Conservation (phyloP, 305 asterid genomes). For the Fraxinus floribunda region DNA sequence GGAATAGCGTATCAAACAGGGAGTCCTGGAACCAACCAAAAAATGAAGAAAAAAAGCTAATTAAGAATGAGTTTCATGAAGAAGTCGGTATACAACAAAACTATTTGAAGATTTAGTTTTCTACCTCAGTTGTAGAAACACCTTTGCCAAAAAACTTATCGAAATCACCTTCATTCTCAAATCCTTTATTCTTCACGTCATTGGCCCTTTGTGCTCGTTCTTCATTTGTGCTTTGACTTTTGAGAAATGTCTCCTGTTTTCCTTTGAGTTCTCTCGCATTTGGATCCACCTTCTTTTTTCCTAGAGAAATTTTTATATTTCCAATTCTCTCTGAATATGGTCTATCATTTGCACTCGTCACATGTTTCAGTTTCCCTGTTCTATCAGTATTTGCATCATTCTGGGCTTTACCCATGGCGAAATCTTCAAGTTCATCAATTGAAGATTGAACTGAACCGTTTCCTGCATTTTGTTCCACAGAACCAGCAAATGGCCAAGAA, state of each 20-base stretch:
- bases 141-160: conserved; percentile 48
- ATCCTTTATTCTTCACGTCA: conserved; percentile 16
- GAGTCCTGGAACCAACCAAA: conserved; percentile 47
- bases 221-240: conserved; percentile 27
- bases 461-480: conserved; percentile 32
- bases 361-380: conserved; percentile 11
- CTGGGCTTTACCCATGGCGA: conserved; percentile 41
- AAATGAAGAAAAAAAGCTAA: conserved; percentile 19
- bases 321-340: background rate
- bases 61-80: conserved; percentile 8
- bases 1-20: conserved; percentile 47
- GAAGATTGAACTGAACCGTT: conserved; percentile 42
- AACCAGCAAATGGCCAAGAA: conserved; percentile 52
- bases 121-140: conserved; percentile 56
- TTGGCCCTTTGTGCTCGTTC: conserved; percentile 25
- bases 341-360: conserved; percentile 4
- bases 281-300: conserved; percentile 12
- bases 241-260: background rate
- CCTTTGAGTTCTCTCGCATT: background rate
- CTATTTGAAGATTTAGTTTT: conserved; percentile 15
- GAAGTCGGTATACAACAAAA: conserved; percentile 10
- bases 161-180: conserved; percentile 35
- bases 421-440: conserved; percentile 60
- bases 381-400: conserved; percentile 32
- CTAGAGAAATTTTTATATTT: conserved; percentile 23